These are phyloP conservation scores for Lactarius sanguifluus DNA, from an alignment of 768 basidiomycete genomes.

Conservation along the genomic window DNA sequence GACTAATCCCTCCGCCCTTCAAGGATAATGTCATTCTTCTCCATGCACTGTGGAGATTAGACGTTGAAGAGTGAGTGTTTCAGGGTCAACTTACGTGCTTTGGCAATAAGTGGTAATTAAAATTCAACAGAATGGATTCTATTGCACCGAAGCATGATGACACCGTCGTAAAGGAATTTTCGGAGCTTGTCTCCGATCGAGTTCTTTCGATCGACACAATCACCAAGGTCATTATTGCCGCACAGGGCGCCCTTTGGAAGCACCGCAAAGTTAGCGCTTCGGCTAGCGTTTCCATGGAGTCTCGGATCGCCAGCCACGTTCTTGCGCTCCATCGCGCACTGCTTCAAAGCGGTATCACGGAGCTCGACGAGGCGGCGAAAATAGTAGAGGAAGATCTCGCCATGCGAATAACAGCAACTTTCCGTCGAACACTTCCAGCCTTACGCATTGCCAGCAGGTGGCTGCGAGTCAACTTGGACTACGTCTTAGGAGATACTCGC, in stretches of 20 bases:
- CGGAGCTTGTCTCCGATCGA: constrained; percentile 61
- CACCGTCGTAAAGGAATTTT: constrained; percentile 56
- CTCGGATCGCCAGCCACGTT: constrained; percentile 64
- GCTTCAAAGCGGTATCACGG: constrained; percentile 60
- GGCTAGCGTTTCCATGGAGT: constrained; percentile 48
- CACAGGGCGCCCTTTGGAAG: constrained; percentile 83
- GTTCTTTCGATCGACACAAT: constrained; percentile 75
- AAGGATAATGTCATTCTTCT: constrained; percentile 74
- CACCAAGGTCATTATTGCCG: constrained; percentile 66
- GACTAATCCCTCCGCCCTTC: constrained; percentile 56
- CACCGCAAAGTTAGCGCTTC: constrained; percentile 69
- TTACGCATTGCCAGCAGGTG: constrained; percentile 88
- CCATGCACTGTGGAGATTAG: constrained; percentile 68
- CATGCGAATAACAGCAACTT: constrained; percentile 79
- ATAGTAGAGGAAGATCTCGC: constrained; percentile 61
- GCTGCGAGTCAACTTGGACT: constrained; percentile 65
- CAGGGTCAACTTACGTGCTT: constrained; percentile 9
- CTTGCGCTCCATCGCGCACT: constrained; percentile 63
- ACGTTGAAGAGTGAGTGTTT: constrained; percentile 54
- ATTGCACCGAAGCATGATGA: constrained; percentile 48
- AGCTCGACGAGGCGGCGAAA: constrained; percentile 61
- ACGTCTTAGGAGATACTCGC: constrained; percentile 23
- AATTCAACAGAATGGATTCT: constrained; percentile 46
- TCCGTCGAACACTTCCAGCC: constrained; percentile 83
- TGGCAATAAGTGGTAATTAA: constrained; percentile 27